Percentiles rank a stretch among this genome's conserved stretches.
Evolutionary conservation across 805 yeast species (phyloP).

Genomic region (Yarrowia divulgata): DNA sequence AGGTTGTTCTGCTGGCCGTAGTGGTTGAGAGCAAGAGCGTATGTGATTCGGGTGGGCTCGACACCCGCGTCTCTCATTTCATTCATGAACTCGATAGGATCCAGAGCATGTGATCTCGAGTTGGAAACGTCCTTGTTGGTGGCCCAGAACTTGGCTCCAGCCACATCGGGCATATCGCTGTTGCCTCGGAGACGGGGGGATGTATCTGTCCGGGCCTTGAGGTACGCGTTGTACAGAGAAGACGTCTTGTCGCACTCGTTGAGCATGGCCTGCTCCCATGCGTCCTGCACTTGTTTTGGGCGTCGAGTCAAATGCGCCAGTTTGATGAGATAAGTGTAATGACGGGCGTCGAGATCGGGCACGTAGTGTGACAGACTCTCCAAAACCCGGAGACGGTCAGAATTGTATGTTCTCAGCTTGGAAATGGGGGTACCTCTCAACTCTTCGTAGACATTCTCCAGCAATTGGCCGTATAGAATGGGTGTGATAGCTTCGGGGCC

Average conservation of each 20-base stretch:
- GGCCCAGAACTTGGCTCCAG: neutral
- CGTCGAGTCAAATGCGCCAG: conserved; percentile 9
- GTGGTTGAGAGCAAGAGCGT: conserved; percentile 48
- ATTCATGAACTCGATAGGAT: conserved; percentile 44
- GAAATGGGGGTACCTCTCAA: neutral
- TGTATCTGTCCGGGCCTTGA: conserved; percentile 47
- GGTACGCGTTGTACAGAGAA: conserved; percentile 50
- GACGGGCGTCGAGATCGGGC: neutral
- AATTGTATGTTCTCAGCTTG: neutral
- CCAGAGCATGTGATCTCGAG: neutral
- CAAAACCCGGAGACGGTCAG: neutral
- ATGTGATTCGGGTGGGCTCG: conserved; percentile 48
- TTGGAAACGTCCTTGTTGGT: conserved; percentile 15
- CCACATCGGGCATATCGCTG: conserved; percentile 24
- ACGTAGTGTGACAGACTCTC: neutral
- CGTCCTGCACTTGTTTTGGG: conserved; percentile 4
- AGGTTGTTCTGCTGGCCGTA: conserved; percentile 47
- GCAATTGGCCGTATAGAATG: neutral
- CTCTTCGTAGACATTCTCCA: conserved; percentile 6
- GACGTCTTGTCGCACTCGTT: conserved; percentile 43
- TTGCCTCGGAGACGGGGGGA: conserved; percentile 47
- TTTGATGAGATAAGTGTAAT: conserved; percentile 1
- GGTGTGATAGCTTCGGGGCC: conserved; percentile 1
- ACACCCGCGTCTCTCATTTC: conserved; percentile 48
- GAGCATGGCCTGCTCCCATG: conserved; percentile 21